Evolutionary conservation across 148 eudicot species (phyloP).

Genomic region (Amaranthus cruentus): DNA sequence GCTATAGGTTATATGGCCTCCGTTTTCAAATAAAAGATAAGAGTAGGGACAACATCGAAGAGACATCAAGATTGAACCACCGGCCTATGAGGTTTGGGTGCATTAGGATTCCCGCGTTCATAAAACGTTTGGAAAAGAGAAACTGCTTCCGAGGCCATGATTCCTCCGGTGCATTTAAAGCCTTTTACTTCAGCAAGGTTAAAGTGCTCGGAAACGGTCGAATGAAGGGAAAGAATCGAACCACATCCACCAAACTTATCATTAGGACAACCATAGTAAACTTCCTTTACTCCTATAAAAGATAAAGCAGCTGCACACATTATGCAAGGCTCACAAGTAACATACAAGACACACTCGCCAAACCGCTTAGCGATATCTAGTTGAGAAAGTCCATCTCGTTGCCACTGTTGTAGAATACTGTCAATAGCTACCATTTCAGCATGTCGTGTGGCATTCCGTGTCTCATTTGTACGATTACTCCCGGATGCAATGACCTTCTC

Average conservation of each 20-base stretch:
- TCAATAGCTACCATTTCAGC: slow-evolving; percentile 96
- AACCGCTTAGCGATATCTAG: slow-evolving; percentile 48
- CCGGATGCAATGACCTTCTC: slow-evolving; percentile 61
- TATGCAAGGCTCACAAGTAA: slow-evolving; percentile 97
- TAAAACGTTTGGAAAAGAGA: slow-evolving; percentile 65
- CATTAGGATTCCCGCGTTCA: slow-evolving; percentile 95
- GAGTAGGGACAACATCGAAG: background rate
- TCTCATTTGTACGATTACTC: slow-evolving; percentile 79
- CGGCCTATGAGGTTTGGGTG: slow-evolving; percentile 85
- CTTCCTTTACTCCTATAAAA: slow-evolving; percentile 76
- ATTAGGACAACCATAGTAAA: slow-evolving; percentile 82
- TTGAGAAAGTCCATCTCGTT: slow-evolving; percentile 46
- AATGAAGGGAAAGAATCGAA: slow-evolving; percentile 74
- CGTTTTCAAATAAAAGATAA: background rate
- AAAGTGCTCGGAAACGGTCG: slow-evolving; percentile 27
- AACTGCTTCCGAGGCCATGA: slow-evolving; percentile 80
- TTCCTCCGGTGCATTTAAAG: slow-evolving; percentile 73
- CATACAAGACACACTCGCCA: slow-evolving; percentile 66
- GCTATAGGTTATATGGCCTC: too few species aligned
- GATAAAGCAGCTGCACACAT: slow-evolving; percentile 96
- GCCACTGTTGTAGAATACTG: slow-evolving; percentile 63
- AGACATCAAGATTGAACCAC: slow-evolving; percentile 29
- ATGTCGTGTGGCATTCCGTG: slow-evolving; percentile 85
- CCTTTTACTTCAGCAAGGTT: slow-evolving; percentile 28
- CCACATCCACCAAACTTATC: slow-evolving; percentile 98